Percentiles rank a stretch among this genome's conserved stretches.
Conservation (phyloP, 2,329 filamentous ascomycete species). For the Apiospora malaysiana region DNA sequence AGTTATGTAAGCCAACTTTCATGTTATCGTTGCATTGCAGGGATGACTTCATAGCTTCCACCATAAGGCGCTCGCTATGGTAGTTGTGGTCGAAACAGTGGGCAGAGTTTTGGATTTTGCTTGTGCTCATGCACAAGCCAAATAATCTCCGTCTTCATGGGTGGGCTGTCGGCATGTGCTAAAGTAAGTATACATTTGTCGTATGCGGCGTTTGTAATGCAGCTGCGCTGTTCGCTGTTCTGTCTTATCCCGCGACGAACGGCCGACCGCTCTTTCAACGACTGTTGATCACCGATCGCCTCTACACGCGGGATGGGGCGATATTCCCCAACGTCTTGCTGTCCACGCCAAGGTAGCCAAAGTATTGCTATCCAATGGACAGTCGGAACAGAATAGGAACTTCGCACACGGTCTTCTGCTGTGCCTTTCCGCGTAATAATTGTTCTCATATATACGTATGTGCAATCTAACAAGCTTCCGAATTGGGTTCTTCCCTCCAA, state of each 20-base stretch:
- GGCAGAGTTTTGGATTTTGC: conserved; percentile 5
- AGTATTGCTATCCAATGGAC: background rate
- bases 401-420: background rate
- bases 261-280: conserved; percentile 3
- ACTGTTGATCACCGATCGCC: conserved; percentile 8
- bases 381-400: background rate
- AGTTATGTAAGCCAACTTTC: background rate
- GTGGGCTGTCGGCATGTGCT: background rate
- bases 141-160: background rate
- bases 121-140: background rate
- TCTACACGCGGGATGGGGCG: background rate
- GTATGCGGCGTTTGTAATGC: conserved; percentile 27
- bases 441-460: background rate
- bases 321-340: background rate
- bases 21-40: conserved; percentile 18
- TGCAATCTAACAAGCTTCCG: background rate
- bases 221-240: conserved; percentile 26
- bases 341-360: background rate
- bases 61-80: conserved; percentile 6
- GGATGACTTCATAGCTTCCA: conserved; percentile 24
- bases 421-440: background rate
- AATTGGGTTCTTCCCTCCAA: conserved; percentile 1
- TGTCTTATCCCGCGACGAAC: conserved; percentile 9
- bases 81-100: conserved; percentile 21
- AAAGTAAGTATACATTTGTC: background rate